A percentile compares a stretch with the other conserved stretches of the same genome.
phyloP scores from a whole-genome alignment of 352 stramenopile genomes.

The Hyaloperonospora arabidopsidis region DNA sequence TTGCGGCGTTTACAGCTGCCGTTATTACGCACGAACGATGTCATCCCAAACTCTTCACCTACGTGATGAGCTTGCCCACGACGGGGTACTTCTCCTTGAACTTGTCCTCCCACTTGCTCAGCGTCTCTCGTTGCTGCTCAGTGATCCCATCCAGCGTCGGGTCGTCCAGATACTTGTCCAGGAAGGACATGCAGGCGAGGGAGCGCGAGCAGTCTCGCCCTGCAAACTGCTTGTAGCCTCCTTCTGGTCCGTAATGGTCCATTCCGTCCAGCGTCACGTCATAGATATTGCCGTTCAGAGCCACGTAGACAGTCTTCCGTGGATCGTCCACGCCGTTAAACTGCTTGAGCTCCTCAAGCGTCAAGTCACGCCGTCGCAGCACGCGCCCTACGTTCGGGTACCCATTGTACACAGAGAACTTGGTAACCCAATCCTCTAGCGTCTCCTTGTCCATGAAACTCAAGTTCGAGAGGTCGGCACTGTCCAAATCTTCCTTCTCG shows the following conservation, averaged over 20 bases:
- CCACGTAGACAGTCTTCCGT: conserved; percentile 91
- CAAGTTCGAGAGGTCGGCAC: conserved; percentile 61
- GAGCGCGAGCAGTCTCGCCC: conserved; percentile 92
- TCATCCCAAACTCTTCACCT: not conserved
- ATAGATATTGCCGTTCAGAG: conserved; percentile 91
- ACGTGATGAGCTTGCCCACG: conserved; percentile 76
- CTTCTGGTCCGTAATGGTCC: conserved; percentile 90
- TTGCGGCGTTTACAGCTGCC: too few relatives aligned
- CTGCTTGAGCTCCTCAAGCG: conserved; percentile 74
- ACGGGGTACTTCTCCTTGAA: conserved; percentile 93
- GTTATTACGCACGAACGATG: too few relatives aligned
- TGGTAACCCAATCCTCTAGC: conserved; percentile 90
- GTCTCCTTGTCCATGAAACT: conserved; percentile 81
- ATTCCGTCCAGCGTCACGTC: conserved; percentile 93
- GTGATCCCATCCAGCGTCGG: conserved; percentile 86
- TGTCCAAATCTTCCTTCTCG: conserved; percentile 89
- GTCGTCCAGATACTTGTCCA: conserved; percentile 90
- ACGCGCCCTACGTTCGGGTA: conserved; percentile 93
- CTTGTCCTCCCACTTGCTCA: conserved; percentile 95
- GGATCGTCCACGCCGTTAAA: conserved; percentile 80
- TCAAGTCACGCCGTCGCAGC: conserved; percentile 66
- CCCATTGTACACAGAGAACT: conserved; percentile 93
- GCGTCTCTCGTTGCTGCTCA: conserved; percentile 88
- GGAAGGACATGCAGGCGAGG: conserved; percentile 95
- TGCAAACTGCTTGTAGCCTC: conserved; percentile 94